Base-by-base conservation (phyloP, 768 basidiomycete species). In the Dioszegia aurantiaca region DNA sequence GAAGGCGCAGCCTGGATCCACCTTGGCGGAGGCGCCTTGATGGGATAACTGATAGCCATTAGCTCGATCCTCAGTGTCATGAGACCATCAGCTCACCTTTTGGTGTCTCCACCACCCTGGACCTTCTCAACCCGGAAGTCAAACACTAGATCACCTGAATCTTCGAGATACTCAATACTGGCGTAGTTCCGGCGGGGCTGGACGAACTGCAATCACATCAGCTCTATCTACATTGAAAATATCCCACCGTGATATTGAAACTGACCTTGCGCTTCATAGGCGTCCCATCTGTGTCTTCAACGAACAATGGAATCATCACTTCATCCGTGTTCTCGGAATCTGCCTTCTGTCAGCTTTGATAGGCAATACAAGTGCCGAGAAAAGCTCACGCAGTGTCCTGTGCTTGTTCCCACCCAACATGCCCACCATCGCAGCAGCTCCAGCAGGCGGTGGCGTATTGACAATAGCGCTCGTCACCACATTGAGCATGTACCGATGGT, bases 111-210 rank as follows among this genome's bases (percentile, higher is more conserved):
- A 31, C 79, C 56, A 0, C 94, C 94, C 69, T 89, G 92, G 63
- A 81, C 80, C 64, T 83, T 87, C 77, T 99, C 94, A 10, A 97
- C 85, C 1, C 88, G 83, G 67, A 97, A 84, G 64, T 90, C 87
- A 62, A 89, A 97, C 8, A 83, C 77, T 64, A 97, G 67, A 4
- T 87, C 86, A 0, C 86, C 86, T 4, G 82, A 81, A 1, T 39
- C 51, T 3, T 67, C 51, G 42, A 88, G 83, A 79, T 83, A 86
- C 30, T 81, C 77, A 8, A 89, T 84, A 36, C 81, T 81, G 69
- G 88, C 87, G 86, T 90, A 98, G 74, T 97, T 97, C 36, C 93
- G 83, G 55, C 84, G 80, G 1, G 89, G 90, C 86, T 92, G 92
- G 57, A 95, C 85, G 67, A 82, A 86, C 68, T 72, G 33, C 14